Percentiles rank a stretch among this genome's conserved stretches.
phyloP scores from a whole-genome alignment of 179 eudicot genomes.

The Silene coronaria region DNA sequence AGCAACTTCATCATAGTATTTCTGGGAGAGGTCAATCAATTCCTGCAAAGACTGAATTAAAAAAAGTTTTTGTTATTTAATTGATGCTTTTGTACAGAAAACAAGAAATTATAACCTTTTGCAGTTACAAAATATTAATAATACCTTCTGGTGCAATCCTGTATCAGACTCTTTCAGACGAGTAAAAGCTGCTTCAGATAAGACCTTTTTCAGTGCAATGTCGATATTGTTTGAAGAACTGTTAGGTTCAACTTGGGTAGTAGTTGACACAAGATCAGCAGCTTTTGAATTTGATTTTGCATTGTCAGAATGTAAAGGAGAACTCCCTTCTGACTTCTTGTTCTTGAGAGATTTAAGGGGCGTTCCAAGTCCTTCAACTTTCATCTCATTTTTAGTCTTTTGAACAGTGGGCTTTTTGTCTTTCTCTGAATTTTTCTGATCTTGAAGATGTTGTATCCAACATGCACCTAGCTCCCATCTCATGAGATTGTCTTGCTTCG shows the following conservation, averaged over 20 bases:
- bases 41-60: conserved; percentile 73
- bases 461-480: conserved; percentile 99
- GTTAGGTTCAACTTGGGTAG: conserved; percentile 35
- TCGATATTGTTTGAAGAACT: conserved; percentile 47
- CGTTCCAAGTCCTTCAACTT: conserved; percentile 93
- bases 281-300: conserved; percentile 32
- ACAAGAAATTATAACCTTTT: background rate
- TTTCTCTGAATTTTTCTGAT: conserved; percentile 74
- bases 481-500: conserved; percentile 45
- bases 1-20: conserved; percentile 88
- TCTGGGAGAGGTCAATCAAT: conserved; percentile 75
- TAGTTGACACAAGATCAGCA: conserved; percentile 34
- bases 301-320: conserved; percentile 33
- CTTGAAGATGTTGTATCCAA: conserved; percentile 98
- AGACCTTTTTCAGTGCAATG: conserved; percentile 50
- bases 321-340: conserved; percentile 55
- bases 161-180: conserved; percentile 83
- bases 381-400: conserved; percentile 77
- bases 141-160: conserved; percentile 92
- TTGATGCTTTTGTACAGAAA: conserved; percentile 2
- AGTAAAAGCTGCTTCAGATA: conserved; percentile 81
- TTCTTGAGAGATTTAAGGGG: conserved; percentile 86
- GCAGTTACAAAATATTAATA: conserved; percentile 1
- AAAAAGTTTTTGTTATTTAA: conserved; percentile 8
- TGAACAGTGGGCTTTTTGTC: conserved; percentile 66